phyloP scores from a whole-genome alignment of 306 rosid genomes.

The Corylus heterophylla region DNA sequence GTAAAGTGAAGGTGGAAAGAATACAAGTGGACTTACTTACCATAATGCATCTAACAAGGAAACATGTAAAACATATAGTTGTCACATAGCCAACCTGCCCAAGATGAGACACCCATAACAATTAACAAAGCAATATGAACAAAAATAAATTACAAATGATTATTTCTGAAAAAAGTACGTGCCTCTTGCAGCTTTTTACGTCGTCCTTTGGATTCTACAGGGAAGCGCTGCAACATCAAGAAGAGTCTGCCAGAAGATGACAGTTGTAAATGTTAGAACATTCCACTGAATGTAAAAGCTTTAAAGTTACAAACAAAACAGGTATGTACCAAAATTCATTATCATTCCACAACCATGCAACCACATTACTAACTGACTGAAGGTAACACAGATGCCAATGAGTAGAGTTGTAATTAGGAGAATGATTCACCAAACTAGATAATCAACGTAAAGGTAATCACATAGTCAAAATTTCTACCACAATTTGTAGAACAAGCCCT shows the following conservation, averaged over 20 bases:
- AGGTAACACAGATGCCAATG: not conserved
- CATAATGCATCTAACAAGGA: conserved; percentile 92
- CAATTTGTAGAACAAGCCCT: not conserved
- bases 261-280: conserved; percentile 14
- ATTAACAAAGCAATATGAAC: not conserved
- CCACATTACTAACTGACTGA: not conserved
- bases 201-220: conserved; percentile 96
- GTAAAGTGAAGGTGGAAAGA: not conserved
- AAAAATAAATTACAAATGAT: not conserved
- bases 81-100: conserved; percentile 98
- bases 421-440: not conserved
- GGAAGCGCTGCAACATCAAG: conserved; percentile 97
- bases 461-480: not conserved
- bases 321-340: not conserved
- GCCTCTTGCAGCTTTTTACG: conserved; percentile 99
- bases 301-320: conserved; percentile 4
- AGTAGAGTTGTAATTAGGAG: not conserved
- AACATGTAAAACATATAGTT: conserved; percentile 90
- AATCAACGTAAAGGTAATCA: not conserved
- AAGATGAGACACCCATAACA: conserved; percentile 26
- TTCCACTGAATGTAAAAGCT: not conserved
- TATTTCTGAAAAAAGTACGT: conserved; percentile 21
- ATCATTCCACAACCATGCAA: not conserved
- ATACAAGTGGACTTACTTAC: conserved; percentile 66
- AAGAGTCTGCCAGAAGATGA: conserved; percentile 67